Conservation (phyloP, 495 filamentous ascomycete species). For the Darksidea phi region DNA sequence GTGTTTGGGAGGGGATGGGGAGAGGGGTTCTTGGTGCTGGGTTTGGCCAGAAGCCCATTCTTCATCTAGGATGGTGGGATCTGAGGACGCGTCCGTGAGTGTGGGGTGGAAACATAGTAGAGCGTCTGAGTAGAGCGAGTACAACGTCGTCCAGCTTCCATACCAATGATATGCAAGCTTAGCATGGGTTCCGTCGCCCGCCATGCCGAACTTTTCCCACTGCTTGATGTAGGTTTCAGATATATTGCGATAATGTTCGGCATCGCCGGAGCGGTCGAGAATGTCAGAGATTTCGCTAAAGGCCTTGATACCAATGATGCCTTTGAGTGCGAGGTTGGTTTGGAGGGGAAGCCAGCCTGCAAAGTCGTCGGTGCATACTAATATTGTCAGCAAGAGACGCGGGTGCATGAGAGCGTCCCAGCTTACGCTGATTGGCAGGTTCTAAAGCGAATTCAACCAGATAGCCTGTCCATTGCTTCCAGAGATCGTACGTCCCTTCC, state of each 20-base stretch:
- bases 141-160: constrained; percentile 83
- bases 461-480: constrained; percentile 92
- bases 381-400: background rate
- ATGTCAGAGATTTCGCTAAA: constrained; percentile 81
- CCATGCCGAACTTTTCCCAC: constrained; percentile 80
- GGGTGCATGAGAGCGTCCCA: constrained; percentile 21
- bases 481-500: constrained; percentile 67
- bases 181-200: constrained; percentile 76
- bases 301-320: constrained; percentile 90
- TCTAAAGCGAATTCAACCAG: constrained; percentile 82
- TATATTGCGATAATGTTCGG: constrained; percentile 61
- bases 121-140: constrained; percentile 47
- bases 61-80: background rate
- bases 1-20: constrained; percentile 8
- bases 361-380: constrained; percentile 88
- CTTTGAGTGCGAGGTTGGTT: constrained; percentile 90
- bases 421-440: constrained; percentile 74
- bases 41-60: background rate
- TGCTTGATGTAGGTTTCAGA: constrained; percentile 74
- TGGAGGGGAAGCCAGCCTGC: constrained; percentile 90
- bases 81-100: constrained; percentile 17
- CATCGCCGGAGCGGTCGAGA: constrained; percentile 65
- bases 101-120: constrained; percentile 46
- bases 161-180: constrained; percentile 94
- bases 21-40: constrained; percentile 33